These are phyloP conservation scores for Phialophora tarda DNA, from an alignment of 2,329 filamentous ascomycete genomes.

Conservation along the genomic window DNA sequence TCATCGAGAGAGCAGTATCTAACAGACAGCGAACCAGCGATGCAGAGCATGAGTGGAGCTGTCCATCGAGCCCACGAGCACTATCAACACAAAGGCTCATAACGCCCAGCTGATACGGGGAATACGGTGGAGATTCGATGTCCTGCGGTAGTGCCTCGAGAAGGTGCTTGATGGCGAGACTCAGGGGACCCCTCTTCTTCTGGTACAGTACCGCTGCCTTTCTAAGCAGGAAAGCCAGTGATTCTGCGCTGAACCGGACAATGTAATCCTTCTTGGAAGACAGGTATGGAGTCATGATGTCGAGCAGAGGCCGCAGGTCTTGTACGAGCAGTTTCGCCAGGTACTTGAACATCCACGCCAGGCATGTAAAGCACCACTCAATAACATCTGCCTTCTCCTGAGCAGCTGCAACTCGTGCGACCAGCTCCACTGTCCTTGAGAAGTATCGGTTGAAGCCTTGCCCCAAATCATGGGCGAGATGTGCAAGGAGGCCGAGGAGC, in stretches of 20 bases:
- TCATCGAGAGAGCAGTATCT: slow-evolving; percentile 47
- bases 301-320: slow-evolving; percentile 81
- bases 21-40: slow-evolving; percentile 61
- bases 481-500: slow-evolving; percentile 82
- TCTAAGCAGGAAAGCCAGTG: slow-evolving; percentile 88
- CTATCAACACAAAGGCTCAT: slow-evolving; percentile 93
- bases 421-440: slow-evolving; percentile 71
- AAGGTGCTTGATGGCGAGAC: slow-evolving; percentile 72
- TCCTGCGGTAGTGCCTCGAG: slow-evolving; percentile 61
- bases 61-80: slow-evolving; percentile 65
- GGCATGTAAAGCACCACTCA: slow-evolving; percentile 93
- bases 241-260: slow-evolving; percentile 89
- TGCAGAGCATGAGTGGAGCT: slow-evolving; percentile 63
- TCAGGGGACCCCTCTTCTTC: slow-evolving; percentile 71
- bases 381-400: slow-evolving; percentile 85
- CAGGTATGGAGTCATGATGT: slow-evolving; percentile 81
- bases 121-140: slow-evolving; percentile 19
- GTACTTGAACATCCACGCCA: slow-evolving; percentile 98
- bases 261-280: slow-evolving; percentile 83
- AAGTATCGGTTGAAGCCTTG: slow-evolving; percentile 88
- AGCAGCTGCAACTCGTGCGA: slow-evolving; percentile 77
- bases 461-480: slow-evolving; percentile 93
- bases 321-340: slow-evolving; percentile 84
- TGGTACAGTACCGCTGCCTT: slow-evolving; percentile 82
- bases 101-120: slow-evolving; percentile 80